Evolutionary conservation across 1,284 basidiomycete species (phyloP).

Genomic region (Ustilago crameri): DNA sequence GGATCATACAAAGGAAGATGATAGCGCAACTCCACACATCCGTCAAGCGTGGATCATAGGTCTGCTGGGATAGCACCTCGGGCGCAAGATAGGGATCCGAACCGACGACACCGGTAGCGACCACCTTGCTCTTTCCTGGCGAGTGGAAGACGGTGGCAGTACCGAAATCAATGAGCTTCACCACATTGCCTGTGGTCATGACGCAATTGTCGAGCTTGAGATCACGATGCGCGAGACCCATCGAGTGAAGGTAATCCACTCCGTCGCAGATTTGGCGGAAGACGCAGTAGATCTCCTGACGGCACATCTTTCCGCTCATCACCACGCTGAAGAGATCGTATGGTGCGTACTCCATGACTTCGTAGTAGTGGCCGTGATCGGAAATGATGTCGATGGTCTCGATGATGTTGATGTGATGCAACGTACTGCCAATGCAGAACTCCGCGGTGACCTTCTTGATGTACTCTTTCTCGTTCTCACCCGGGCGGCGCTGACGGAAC

Average conservation of each 20-base stretch:
- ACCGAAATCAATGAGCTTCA: conserved; percentile 99
- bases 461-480: conserved; percentile 94
- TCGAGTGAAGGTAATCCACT: conserved; percentile 95
- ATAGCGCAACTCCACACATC: conserved; percentile 99
- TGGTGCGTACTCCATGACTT: conserved; percentile 94
- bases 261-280: conserved; percentile 98
- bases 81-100: conserved; percentile 98
- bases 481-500: conserved; percentile 86
- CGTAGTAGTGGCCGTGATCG: conserved; percentile 92
- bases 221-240: conserved; percentile 97
- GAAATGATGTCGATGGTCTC: conserved; percentile 98
- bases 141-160: conserved; percentile 99
- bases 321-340: conserved; percentile 98
- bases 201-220: conserved; percentile 99
- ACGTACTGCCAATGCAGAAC: conserved; percentile 93
- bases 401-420: conserved; percentile 89
- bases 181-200: conserved; percentile 90
- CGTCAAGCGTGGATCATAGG: conserved; percentile 94
- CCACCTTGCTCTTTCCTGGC: conserved; percentile 75
- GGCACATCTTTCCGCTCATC: conserved; percentile 98
- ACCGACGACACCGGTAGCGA: conserved; percentile 90
- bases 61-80: conserved; percentile 82
- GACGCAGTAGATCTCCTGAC: conserved; percentile 98
- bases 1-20: conserved; percentile 99
- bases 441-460: conserved; percentile 99